A percentile compares a stretch with the other conserved stretches of the same genome.
phyloP scores from a whole-genome alignment of 352 stramenopile species.

The Pythium scleroteichum region DNA sequence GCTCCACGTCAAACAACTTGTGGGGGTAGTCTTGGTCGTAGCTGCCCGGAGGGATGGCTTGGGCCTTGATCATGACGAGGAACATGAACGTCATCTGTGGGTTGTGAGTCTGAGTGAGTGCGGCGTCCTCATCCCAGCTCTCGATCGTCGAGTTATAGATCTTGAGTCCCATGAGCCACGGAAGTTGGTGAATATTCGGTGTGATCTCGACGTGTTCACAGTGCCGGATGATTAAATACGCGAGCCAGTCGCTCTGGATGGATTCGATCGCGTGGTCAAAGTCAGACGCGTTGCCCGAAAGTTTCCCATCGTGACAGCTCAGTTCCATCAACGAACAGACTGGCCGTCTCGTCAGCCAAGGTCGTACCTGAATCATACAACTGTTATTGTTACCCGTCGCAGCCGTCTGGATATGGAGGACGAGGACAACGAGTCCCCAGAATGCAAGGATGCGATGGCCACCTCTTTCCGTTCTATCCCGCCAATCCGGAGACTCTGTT shows the following conservation, averaged over 20 bases:
- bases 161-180: slow-evolving; percentile 25
- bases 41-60: neutral
- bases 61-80: slow-evolving; percentile 9
- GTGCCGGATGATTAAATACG: slow-evolving; percentile 28
- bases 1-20: slow-evolving; percentile 5
- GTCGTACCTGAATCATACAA: slow-evolving; percentile 29
- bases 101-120: slow-evolving; percentile 21
- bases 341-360: slow-evolving; percentile 26
- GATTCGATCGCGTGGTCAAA: slow-evolving; percentile 18
- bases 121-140: slow-evolving; percentile 20
- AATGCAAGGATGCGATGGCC: slow-evolving; percentile 18
- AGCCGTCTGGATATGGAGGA: slow-evolving; percentile 16
- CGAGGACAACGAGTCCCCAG: slow-evolving; percentile 20
- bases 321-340: slow-evolving; percentile 36
- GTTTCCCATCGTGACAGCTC: slow-evolving; percentile 17
- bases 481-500: neutral
- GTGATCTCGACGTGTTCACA: slow-evolving; percentile 21
- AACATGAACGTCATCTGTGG: slow-evolving; percentile 20
- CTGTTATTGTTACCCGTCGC: slow-evolving; percentile 12
- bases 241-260: slow-evolving; percentile 24
- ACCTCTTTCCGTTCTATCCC: neutral
- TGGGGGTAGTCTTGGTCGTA: slow-evolving; percentile 16
- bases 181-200: slow-evolving; percentile 15
- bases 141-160: slow-evolving; percentile 30
- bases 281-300: slow-evolving; percentile 12